Percentiles rank a stretch among this genome's conserved stretches.
Conservation (phyloP, 2,329 filamentous ascomycete species). For the Paradendryphiella salina region DNA sequence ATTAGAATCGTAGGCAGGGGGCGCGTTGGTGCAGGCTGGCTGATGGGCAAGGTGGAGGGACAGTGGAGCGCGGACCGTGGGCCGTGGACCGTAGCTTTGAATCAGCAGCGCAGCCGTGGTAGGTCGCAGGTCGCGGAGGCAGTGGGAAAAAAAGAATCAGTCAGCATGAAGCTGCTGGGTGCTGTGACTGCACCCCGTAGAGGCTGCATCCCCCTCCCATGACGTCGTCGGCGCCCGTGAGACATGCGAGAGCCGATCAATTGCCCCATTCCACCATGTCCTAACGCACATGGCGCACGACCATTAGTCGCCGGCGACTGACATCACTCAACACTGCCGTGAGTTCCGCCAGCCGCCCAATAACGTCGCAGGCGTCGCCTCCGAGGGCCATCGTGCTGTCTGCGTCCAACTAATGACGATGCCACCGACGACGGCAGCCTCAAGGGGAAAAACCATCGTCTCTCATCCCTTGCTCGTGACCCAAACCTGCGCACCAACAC, state of each 20-base stretch:
- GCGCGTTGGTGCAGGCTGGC: not conserved
- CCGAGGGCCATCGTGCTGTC: not conserved
- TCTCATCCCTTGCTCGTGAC: too few species aligned
- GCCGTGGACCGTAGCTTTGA: not conserved
- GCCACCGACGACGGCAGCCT: not conserved
- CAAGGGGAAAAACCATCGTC: too few species aligned
- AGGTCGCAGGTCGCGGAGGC: too few species aligned
- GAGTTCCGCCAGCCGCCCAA: constrained; percentile 7
- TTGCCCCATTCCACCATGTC: constrained; percentile 4
- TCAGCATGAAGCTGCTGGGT: not conserved
- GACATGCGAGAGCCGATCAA: constrained; percentile 8
- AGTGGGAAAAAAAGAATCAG: not conserved
- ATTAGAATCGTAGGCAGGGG: not conserved
- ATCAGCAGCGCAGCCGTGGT: not conserved
- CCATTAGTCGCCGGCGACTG: constrained; percentile 4
- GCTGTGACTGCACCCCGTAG: not conserved
- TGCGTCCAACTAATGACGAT: not conserved
- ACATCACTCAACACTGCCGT: constrained; percentile 12
- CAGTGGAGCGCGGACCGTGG: not conserved
- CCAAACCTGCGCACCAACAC: too few species aligned
- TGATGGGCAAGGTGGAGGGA: not conserved
- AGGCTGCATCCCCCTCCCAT: not conserved
- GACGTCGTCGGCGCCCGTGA: constrained; percentile 10
- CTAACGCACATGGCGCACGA: constrained; percentile 5
- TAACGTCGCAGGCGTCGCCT: not conserved